Conservation (phyloP, 2,329 filamentous ascomycete species). For the Emericellopsis atlantica region DNA sequence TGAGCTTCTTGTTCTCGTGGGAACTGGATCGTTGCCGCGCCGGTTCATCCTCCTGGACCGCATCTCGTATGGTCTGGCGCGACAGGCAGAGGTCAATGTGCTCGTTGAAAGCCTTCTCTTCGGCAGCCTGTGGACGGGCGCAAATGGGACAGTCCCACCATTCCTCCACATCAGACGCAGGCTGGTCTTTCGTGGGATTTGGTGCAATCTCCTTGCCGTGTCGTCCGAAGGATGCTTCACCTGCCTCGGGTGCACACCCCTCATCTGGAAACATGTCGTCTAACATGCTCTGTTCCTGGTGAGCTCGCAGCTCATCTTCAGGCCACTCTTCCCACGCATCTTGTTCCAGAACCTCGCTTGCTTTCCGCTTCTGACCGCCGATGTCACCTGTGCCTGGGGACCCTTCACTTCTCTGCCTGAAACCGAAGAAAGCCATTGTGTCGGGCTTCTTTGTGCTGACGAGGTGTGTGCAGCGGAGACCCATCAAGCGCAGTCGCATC, state of each 20-base stretch:
- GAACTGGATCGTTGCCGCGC: conserved; percentile 10
- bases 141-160: conserved; percentile 88
- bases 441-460: conserved; percentile 75
- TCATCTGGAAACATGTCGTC: conserved; percentile 2
- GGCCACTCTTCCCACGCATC: conserved; percentile 56
- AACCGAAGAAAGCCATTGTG: conserved; percentile 67
- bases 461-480: conserved; percentile 76
- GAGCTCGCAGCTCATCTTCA: conserved; percentile 41
- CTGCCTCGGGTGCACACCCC: conserved; percentile 5
- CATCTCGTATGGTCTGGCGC: conserved; percentile 72
- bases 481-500: conserved; percentile 76
- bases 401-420: conserved; percentile 23
- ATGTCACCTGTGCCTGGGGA: conserved; percentile 7
- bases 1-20: conserved; percentile 23
- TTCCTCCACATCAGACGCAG: conserved; percentile 21
- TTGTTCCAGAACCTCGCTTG: conserved; percentile 10
- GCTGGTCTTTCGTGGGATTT: conserved; percentile 22
- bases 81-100: conserved; percentile 92
- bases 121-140: conserved; percentile 56
- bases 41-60: conserved; percentile 44
- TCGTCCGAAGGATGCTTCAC: conserved; percentile 6
- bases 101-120: conserved; percentile 72
- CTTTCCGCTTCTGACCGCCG: conserved; percentile 20
- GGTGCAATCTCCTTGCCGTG: conserved; percentile 41
- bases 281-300: conserved; percentile 7